These are phyloP conservation scores for Alternaria sp. DNA, from an alignment of 2,329 filamentous ascomycete species.

Conservation along the genomic window DNA sequence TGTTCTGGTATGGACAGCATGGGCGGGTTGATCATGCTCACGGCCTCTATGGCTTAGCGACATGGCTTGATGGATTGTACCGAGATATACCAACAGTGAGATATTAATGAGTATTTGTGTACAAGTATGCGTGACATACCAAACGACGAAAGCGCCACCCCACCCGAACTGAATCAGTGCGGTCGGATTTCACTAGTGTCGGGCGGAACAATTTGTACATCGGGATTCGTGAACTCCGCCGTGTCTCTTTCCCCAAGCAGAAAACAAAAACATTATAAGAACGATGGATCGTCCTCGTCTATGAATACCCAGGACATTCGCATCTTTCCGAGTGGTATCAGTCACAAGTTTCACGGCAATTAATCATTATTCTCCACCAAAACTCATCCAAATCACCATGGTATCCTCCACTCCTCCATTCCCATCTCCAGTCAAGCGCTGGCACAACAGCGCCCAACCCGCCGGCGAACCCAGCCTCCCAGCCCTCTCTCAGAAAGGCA, in stretches of 20 bases:
- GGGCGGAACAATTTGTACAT: background rate
- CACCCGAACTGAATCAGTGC: background rate
- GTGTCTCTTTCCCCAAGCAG: background rate
- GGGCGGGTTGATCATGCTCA: constrained; percentile 55
- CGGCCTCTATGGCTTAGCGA: constrained; percentile 42
- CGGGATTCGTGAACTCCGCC: background rate
- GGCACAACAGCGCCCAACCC: constrained; percentile 26
- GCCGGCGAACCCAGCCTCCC: constrained; percentile 38
- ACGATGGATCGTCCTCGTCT: background rate
- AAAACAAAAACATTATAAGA: background rate
- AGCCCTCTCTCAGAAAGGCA: constrained; percentile 35
- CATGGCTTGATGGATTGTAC: too few species aligned
- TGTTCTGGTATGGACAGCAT: constrained; percentile 55
- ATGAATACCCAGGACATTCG: background rate
- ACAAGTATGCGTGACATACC: background rate
- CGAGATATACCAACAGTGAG: background rate
- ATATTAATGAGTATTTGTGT: background rate
- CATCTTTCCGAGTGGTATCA: background rate
- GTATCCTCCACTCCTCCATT: constrained; percentile 31
- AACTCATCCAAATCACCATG: background rate
- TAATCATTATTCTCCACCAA: background rate
- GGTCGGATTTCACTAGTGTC: background rate
- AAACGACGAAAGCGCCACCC: background rate
- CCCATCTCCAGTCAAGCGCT: constrained; percentile 29
- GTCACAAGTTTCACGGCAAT: background rate